Evolutionary conservation across 495 filamentous ascomycete genomes (phyloP).

Genomic region (Chlorociboria aeruginascens): DNA sequence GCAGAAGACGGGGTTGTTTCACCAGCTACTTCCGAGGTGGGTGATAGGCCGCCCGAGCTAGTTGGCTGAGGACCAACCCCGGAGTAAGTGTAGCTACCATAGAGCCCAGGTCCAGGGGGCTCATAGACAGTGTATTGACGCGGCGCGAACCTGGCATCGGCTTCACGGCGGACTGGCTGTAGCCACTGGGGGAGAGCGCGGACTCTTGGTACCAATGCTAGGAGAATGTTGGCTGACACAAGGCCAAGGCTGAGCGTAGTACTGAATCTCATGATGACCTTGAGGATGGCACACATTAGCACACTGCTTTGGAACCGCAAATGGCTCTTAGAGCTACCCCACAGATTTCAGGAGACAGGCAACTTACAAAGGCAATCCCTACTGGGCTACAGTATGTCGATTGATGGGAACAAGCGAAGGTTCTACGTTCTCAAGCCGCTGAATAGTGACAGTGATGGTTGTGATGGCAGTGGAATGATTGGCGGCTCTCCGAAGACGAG

Average conservation of each 20-base stretch:
- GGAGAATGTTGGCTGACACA: slow-evolving; percentile 23
- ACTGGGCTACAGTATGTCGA: not conserved
- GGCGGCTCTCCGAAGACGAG: not conserved
- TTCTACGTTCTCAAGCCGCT: not conserved
- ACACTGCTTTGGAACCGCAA: not conserved
- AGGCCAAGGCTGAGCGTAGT: slow-evolving; percentile 23
- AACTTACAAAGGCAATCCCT: too few relatives aligned
- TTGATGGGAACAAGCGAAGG: not conserved
- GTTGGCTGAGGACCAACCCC: slow-evolving; percentile 22
- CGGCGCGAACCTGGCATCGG: slow-evolving; percentile 3
- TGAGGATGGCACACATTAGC: slow-evolving; percentile 1
- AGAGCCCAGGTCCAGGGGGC: slow-evolving; percentile 27
- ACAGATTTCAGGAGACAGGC: too few relatives aligned
- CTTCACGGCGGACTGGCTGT: slow-evolving; percentile 18
- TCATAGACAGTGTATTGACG: slow-evolving; percentile 22
- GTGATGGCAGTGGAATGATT: not conserved
- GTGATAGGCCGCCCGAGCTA: not conserved
- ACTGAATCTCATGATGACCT: slow-evolving; percentile 27
- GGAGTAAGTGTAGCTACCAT: slow-evolving; percentile 27
- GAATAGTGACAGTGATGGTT: not conserved
- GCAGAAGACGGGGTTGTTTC: slow-evolving; percentile 1
- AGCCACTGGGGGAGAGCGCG: slow-evolving; percentile 20
- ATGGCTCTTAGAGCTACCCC: not conserved
- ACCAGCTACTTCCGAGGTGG: slow-evolving; percentile 3
- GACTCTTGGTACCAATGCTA: slow-evolving; percentile 19